Evolutionary conservation across 2,329 filamentous ascomycete genomes (phyloP), one percentile per base, ranked within the genome.

Genomic region (Scedosporium aurantiacum): DNA sequence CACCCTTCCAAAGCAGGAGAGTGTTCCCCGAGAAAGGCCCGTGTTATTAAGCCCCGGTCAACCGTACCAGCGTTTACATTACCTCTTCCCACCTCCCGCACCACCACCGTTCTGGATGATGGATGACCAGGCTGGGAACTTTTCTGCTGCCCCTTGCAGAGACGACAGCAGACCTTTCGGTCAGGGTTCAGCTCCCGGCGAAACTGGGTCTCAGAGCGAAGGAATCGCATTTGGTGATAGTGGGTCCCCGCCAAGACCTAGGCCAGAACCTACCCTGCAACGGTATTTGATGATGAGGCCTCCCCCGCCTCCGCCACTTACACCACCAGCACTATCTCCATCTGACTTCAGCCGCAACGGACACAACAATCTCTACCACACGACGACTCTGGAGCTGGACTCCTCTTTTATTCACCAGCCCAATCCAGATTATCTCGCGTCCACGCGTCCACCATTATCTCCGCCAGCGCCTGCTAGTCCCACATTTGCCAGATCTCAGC

Each of bases 271-370:
- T 8, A 40, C 58, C 25, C 32, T 55, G 5, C 58, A 54, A 41
- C 47, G 47, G 6, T 60, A 60, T 27, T 25, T 60, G 12, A 60
- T 60, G 58, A 54, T 28, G 45, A 60, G 58, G 27, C 58, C 47
- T 41, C 76, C 75, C 59, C 78, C 74, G 58, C 76, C 79, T 54
- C 76, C 76, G 61, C 79, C 80, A 61, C 69, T 82, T 66, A 82
- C 78, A 52, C 76, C 79, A 10, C 77, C 79, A 6, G 73, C 75
- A 63, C 68, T 78, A 59, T 76, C 75, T 61, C 70, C 72, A 57
- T 70, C 71, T 50, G 68, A 74, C 61, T 79, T 78, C 65, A 72
- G 73, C 12, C 75, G 80, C 63, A 71, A 80, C 41, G 73, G 75
- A 57, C 72, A 72, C 45, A 70, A 69, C 5, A 67, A 67, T 6